Base-by-base conservation (phyloP, 176 grass and related monocot species). In the Avena insularis region DNA sequence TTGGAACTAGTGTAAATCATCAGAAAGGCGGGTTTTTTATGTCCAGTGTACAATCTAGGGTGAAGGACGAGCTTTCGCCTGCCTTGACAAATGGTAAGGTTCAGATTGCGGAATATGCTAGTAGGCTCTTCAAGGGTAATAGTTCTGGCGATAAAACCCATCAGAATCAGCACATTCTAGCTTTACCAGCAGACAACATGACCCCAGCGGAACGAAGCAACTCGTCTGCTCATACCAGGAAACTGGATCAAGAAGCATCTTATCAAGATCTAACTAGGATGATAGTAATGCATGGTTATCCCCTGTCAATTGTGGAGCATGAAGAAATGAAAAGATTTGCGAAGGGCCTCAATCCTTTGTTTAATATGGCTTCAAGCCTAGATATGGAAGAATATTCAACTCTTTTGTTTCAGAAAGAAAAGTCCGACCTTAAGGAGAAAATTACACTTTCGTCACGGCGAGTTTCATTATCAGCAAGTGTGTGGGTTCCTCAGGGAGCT, bases 81-180 rank as follows among this genome's bases (percentile, higher is more conserved):
- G 89, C 89, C 56, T 79, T 90, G 84, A 90, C 84, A 87, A 90
- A 90, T 84, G 89, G 89, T 78, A 90, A 74, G 58, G 85, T 90
- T 90, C 89, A 90, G 56, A 90, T 90, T 90, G 85, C 89, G 4
- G 89, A 90, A 83, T 90, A 90, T 83, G 84, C 85, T 75, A 87
- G 48, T 67, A 87, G 86, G 66, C 77, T 87, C 75, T 65, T 79
- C 64, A 79, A 66, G 66, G 65, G 23, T 9, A 71, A 79, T 79
- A 75, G 23, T 25, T 74, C 80, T 38, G 33, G 67, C 66, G 80
- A 74, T 16, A 72, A 11, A 90, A 87, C 15, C 13, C 17, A 57
- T 56, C 33, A 43, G 33, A 70, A n/a, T 8, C 74, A 47, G 38
- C 89, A 90, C 12, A 48, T 90, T 87, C 85, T 87, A 65, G 85